phyloP scores from a whole-genome alignment of 2,329 filamentous ascomycete species.

The Truncatella angustata region DNA sequence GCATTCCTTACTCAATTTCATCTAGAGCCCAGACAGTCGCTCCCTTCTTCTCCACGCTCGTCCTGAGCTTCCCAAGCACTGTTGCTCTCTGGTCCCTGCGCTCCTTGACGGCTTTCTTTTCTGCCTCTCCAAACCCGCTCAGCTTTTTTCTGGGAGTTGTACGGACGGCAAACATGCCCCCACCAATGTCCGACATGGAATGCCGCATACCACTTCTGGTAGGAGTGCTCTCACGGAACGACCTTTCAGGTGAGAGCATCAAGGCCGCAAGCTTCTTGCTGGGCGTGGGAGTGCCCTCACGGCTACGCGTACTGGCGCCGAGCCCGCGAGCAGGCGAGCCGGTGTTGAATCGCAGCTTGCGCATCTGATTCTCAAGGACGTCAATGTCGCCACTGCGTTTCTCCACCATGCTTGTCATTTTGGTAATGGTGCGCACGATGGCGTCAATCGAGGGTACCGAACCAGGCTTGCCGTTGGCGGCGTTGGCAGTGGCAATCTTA shows the following conservation, averaged over 20 bases:
- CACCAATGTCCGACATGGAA: conserved; percentile 35
- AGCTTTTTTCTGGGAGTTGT: conserved; percentile 60
- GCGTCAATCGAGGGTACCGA: conserved; percentile 79
- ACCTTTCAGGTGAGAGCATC: conserved; percentile 38
- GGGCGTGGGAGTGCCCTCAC: conserved; percentile 42
- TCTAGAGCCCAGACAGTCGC: conserved; percentile 49
- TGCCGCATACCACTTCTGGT: conserved; percentile 39
- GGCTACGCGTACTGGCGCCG: conserved; percentile 35
- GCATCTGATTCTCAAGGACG: conserved; percentile 83
- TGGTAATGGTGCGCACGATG: conserved; percentile 84
- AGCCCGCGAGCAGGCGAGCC: conserved; percentile 38
- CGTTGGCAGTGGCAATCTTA: conserved; percentile 63
- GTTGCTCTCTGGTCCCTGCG: conserved; percentile 52
- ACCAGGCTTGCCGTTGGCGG: conserved; percentile 42
- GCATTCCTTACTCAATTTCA: conserved; percentile 38
- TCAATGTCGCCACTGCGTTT: conserved; percentile 89
- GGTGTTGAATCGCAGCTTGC: conserved; percentile 59
- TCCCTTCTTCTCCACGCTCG: conserved; percentile 47
- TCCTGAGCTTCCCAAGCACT: conserved; percentile 51
- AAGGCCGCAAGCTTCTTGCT: conserved; percentile 22
- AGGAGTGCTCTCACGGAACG: conserved; percentile 34
- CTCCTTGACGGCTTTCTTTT: conserved; percentile 55
- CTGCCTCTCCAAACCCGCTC: conserved; percentile 57
- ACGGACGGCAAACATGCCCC: conserved; percentile 23
- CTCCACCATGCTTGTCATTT: conserved; percentile 91